These are phyloP conservation scores for Cymbopogon citratus DNA, from an alignment of 176 grass and related monocot species.

Conservation along the genomic window DNA sequence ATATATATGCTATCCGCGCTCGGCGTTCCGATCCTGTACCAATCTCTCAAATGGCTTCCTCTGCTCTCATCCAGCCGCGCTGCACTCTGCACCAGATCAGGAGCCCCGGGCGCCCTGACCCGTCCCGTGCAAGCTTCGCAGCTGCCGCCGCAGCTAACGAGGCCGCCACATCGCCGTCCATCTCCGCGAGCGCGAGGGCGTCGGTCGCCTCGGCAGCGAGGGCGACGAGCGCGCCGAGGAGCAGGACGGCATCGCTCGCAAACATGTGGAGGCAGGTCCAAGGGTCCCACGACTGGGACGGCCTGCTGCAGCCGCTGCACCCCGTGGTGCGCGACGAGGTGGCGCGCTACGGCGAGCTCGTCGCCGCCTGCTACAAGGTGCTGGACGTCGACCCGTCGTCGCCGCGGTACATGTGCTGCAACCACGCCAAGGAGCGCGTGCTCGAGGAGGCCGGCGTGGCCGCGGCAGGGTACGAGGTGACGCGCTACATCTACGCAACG, in stretches of 20 bases:
- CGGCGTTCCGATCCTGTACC: neutral
- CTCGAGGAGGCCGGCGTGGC: slow-evolving; percentile 33
- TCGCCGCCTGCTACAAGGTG: slow-evolving; percentile 45
- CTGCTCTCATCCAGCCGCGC: neutral
- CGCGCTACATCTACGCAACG: slow-evolving; percentile 60
- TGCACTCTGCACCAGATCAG: neutral
- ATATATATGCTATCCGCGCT: neutral
- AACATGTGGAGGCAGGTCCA: slow-evolving; percentile 49
- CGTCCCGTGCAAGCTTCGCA: neutral
- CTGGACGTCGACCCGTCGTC: slow-evolving; percentile 49
- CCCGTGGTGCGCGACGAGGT: slow-evolving; percentile 54
- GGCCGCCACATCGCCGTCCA: neutral
- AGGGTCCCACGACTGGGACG: slow-evolving; percentile 44
- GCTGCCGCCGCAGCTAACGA: neutral
- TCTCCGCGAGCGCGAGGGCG: neutral
- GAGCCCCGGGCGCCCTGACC: neutral
- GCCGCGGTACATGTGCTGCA: slow-evolving; percentile 41
- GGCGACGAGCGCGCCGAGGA: neutral
- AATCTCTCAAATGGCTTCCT: neutral
- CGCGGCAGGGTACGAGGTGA: slow-evolving; percentile 41
- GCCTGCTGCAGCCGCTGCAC: slow-evolving; percentile 42
- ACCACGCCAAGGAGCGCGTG: slow-evolving; percentile 32
- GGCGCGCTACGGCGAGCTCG: slow-evolving; percentile 52
- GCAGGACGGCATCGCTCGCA: neutral
- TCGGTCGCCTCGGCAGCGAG: neutral